Conservation (phyloP, 1,284 basidiomycete genomes). For the Ganoderma resinaceum region DNA sequence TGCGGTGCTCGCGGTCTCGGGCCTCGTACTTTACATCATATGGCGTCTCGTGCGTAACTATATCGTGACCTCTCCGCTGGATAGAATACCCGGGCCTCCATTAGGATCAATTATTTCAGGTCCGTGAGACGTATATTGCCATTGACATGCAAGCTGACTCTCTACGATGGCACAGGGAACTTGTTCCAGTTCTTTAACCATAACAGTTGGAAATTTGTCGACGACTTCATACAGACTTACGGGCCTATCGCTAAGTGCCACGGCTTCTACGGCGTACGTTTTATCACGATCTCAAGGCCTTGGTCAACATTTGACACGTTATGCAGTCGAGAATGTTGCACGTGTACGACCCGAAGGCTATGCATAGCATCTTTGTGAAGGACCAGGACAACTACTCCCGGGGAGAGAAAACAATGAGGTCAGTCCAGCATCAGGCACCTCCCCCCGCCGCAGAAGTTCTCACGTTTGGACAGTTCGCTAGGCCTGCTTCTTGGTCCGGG, state of each 20-base stretch:
- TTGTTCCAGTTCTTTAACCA: constrained; percentile 6
- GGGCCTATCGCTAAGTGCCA: neutral
- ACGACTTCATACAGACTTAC: constrained; percentile 6
- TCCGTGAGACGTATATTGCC: neutral
- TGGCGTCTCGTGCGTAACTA: constrained; percentile 6
- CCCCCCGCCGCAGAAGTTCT: neutral
- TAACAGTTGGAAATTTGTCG: constrained; percentile 9
- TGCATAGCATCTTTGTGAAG: constrained; percentile 39
- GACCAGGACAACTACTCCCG: constrained; percentile 39
- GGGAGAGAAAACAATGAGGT: neutral
- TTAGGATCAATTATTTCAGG: constrained; percentile 28
- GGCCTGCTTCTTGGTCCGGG: constrained; percentile 15
- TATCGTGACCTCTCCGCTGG: constrained; percentile 23
- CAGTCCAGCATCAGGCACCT: neutral
- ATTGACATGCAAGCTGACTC: neutral
- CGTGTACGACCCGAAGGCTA: constrained; percentile 35
- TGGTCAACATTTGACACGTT: neutral
- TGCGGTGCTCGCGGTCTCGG: neutral
- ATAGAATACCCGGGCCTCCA: constrained; percentile 34
- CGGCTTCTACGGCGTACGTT: constrained; percentile 7
- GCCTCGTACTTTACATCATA: neutral
- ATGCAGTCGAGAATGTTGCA: constrained; percentile 30
- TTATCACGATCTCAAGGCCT: neutral
- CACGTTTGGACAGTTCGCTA: neutral
- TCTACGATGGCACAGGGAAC: constrained; percentile 3